phyloP scores from a whole-genome alignment of 1,139 yeast species.

The Groenewaldozyma sp. region DNA sequence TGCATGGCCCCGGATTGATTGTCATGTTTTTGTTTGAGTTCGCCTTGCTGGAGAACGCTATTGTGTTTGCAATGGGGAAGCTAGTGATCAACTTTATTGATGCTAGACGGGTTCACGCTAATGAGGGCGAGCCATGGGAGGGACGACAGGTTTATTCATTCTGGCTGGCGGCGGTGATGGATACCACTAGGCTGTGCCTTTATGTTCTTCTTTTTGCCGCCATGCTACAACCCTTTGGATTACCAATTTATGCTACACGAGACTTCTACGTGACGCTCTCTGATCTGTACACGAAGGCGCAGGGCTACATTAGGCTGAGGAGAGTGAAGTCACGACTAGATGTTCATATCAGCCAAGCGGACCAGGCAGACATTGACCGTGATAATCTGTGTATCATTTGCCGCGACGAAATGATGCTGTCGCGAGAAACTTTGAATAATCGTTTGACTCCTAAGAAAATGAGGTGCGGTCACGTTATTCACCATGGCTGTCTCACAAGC shows the following conservation, averaged over 20 bases:
- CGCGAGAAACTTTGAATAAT: conserved; percentile 25
- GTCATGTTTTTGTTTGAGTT: conserved; percentile 68
- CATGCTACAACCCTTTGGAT: conserved; percentile 38
- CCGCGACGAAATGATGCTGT: conserved; percentile 63
- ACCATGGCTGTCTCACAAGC: conserved; percentile 79
- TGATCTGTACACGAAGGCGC: conserved; percentile 41
- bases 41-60: conserved; percentile 52
- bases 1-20: conserved; percentile 36
- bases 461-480: conserved; percentile 80
- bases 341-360: conserved; percentile 42
- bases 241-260: conserved; percentile 60
- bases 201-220: conserved; percentile 46
- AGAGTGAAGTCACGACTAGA: conserved; percentile 61
- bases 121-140: conserved; percentile 68
- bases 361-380: conserved; percentile 55
- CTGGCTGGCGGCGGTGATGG: conserved; percentile 44
- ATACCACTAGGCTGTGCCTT: conserved; percentile 31
- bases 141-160: conserved; percentile 54
- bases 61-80: conserved; percentile 41
- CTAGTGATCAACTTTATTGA: conserved; percentile 52
- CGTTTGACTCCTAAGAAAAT: conserved; percentile 65
- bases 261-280: conserved; percentile 53
- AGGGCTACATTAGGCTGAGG: conserved; percentile 46
- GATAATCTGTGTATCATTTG: conserved; percentile 73
- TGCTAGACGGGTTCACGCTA: conserved; percentile 35